Evolutionary conservation across 148 eudicot genomes (phyloP).

Genomic region (Silene conica): DNA sequence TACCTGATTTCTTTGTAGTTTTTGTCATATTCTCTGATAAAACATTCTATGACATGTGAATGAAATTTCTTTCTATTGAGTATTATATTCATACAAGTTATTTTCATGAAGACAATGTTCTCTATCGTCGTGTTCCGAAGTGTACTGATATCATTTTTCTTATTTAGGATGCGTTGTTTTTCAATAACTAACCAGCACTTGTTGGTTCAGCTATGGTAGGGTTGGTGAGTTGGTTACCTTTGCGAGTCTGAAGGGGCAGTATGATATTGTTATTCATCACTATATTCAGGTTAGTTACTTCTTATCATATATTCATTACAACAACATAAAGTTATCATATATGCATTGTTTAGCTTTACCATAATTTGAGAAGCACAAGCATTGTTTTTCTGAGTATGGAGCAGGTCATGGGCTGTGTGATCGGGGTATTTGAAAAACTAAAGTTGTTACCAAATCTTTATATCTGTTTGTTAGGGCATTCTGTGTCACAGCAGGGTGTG

Average conservation of each 20-base stretch:
- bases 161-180: constrained; percentile 2
- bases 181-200: constrained; percentile 19
- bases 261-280: constrained; percentile 86
- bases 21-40: background rate
- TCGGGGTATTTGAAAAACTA: too few species aligned
- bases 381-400: background rate
- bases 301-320: background rate
- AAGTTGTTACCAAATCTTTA: too few species aligned
- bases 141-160: constrained; percentile 4
- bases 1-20: constrained; percentile 1
- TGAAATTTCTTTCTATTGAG: background rate
- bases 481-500: background rate
- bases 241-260: constrained; percentile 86
- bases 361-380: background rate
- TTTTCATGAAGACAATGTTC: background rate
- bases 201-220: constrained; percentile 79
- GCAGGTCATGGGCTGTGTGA: background rate
- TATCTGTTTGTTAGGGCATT: background rate
- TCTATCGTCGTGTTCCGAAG: background rate
- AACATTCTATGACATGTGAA: background rate
- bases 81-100: background rate
- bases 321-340: background rate
- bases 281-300: constrained; percentile 73
- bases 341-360: background rate
- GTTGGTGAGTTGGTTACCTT: constrained; percentile 93